A percentile compares a stretch with the other conserved stretches of the same genome.
Evolutionary conservation across 305 asterid genomes (phyloP).

Genomic region (Solanum hybrid): DNA sequence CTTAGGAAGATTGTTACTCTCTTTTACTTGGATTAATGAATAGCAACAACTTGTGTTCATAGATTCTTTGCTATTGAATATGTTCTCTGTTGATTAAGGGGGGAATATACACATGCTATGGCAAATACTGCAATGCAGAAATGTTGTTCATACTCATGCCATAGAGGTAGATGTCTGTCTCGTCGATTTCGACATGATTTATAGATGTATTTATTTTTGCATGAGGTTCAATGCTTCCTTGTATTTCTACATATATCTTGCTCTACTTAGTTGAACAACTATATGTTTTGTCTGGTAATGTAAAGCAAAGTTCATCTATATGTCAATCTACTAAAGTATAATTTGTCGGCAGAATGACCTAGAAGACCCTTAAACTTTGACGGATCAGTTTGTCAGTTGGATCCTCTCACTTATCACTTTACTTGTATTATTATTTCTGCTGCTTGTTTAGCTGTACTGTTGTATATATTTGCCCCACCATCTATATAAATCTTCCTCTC

Average conservation of each 20-base stretch:
- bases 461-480: too few species aligned
- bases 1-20: constrained; percentile 92
- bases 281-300: background rate
- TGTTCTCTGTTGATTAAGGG: constrained; percentile 7
- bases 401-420: background rate
- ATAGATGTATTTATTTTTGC: background rate
- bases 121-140: background rate
- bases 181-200: background rate
- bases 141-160: background rate
- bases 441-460: too few species aligned
- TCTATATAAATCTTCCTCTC: background rate
- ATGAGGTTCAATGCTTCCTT: background rate
- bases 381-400: background rate
- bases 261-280: background rate
- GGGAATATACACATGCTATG: background rate
- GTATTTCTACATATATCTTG: background rate
- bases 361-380: background rate
- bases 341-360: background rate
- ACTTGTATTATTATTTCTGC: too few species aligned
- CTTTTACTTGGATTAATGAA: constrained; percentile 70
- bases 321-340: background rate
- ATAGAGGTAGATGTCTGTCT: background rate
- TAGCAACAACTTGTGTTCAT: constrained; percentile 3
- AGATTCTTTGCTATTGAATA: constrained; percentile 7
- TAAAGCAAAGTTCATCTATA: background rate